Conservation (phyloP, 306 rosid species). For the Fagus sylvatica region DNA sequence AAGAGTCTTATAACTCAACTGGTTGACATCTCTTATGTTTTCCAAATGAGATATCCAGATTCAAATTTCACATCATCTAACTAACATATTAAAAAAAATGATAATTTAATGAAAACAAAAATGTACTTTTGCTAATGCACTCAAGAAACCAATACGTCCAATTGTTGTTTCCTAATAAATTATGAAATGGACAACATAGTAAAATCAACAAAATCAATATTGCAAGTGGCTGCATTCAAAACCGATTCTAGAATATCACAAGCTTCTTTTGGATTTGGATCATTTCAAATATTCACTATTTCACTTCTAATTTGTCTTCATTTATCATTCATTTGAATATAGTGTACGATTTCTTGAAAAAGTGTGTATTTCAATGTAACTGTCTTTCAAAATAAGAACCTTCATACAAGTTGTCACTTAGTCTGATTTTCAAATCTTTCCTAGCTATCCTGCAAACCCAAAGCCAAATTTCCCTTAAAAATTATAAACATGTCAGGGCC, state of each 20-base stretch:
- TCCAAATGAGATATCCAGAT: too few relatives aligned
- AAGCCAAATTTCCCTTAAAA: background rate
- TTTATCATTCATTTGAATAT: conserved; percentile 27
- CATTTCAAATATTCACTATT: conserved; percentile 6
- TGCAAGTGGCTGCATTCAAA: background rate
- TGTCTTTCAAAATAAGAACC: conserved; percentile 8
- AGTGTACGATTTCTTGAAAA: conserved; percentile 8
- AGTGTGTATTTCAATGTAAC: conserved; percentile 10
- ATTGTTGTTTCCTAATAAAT: too few relatives aligned
- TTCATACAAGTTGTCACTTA: background rate
- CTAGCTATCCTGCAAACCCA: background rate
- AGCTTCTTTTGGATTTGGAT: conserved; percentile 37
- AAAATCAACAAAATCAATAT: too few relatives aligned
- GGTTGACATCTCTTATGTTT: too few relatives aligned
- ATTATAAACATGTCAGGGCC: conserved; percentile 13
- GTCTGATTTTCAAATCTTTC: background rate
- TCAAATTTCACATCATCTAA: too few relatives aligned
- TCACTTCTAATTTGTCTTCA: conserved; percentile 55
- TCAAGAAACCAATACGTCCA: too few relatives aligned
- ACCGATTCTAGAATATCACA: conserved; percentile 14
- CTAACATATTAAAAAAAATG: too few relatives aligned
- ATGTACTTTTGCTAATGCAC: too few relatives aligned
- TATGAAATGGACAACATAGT: too few relatives aligned
- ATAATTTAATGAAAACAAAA: too few relatives aligned
- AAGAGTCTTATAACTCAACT: too few relatives aligned